phyloP scores from a whole-genome alignment of 1,139 yeast species.

The Sugiyamaella sp. region DNA sequence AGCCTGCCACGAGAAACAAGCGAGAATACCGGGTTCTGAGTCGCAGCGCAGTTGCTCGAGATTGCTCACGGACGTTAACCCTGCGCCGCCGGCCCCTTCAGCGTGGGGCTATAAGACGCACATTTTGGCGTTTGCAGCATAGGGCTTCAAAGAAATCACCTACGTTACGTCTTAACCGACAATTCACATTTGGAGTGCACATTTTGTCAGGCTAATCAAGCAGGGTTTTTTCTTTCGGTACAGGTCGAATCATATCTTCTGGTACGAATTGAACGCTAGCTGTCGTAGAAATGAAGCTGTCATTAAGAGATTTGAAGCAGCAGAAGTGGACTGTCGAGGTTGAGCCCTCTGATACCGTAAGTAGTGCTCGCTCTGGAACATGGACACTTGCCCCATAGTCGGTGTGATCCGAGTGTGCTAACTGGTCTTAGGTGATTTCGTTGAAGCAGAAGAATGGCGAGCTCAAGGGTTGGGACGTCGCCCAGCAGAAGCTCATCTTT shows the following conservation, averaged over 20 bases:
- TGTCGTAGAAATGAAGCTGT: constrained; percentile 69
- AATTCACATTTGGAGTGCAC: not conserved
- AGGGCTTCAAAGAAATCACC: not conserved
- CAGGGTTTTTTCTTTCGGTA: not conserved
- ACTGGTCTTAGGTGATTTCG: constrained; percentile 63
- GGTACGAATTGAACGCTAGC: too few species aligned
- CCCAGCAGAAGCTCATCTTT: constrained; percentile 85
- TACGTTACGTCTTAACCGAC: not conserved
- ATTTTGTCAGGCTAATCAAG: not conserved
- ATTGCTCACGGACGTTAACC: too few species aligned
- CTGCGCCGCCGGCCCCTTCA: too few species aligned
- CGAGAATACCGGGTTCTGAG: too few species aligned
- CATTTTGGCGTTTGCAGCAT: not conserved
- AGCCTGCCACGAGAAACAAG: too few species aligned
- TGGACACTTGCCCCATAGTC: too few species aligned
- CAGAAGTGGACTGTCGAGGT: constrained; percentile 82
- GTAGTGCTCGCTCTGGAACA: too few species aligned
- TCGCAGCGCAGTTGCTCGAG: too few species aligned
- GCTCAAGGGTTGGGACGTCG: constrained; percentile 67
- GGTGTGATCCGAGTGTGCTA: too few species aligned
- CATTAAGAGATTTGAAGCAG: constrained; percentile 90
- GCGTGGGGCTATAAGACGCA: too few species aligned
- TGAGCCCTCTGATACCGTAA: constrained; percentile 67
- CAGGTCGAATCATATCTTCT: too few species aligned
- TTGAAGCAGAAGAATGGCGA: constrained; percentile 76